Evolutionary conservation across 495 filamentous ascomycete genomes (phyloP), one percentile per base, ranked within the genome.

Genomic region (Aspergillus funiculosus): DNA sequence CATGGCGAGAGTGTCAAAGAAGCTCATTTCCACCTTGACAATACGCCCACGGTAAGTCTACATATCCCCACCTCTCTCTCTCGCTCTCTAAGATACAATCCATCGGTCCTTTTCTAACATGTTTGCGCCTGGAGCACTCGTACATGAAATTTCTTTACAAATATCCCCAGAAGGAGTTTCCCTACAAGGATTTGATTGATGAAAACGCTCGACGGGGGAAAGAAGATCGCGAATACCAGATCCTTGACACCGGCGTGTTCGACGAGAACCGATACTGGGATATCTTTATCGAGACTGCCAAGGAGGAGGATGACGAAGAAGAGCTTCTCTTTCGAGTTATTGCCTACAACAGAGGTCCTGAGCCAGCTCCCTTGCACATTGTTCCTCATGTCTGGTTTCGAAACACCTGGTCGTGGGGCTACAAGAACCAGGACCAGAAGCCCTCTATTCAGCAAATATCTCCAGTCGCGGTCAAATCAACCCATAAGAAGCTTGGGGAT

Each of bases 61-160:
- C 43, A 27, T 20, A 9, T 8, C n/a, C n/a, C n/a, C n/a, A n/a
- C n/a, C n/a, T n/a, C n/a, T n/a, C n/a, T n/a, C n/a, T n/a, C n/a
- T n/a, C n/a, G n/a, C n/a, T n/a, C n/a, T n/a, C n/a, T n/a, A n/a
- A n/a, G n/a, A n/a, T n/a, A n/a, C n/a, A n/a, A n/a, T n/a, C n/a
- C n/a, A n/a, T n/a, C n/a, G n/a, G n/a, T n/a, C n/a, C 48, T 39
- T 43, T 18, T 13, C 39, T 50, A 34, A 53, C 34, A n/a, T 30
- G 15, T 27, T n/a, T 25, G 13, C n/a, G 5, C 25, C 59, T 37
- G 4, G 8, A 89, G 84, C 91, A 97, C 66, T 95, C 91, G 15
- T 97, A 97, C 71, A 97, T 97, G 91, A 97, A 97, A 64, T 92
- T 79, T 56, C 82, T 95, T 51, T 97, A 97, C 76, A 97, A 96